These are phyloP conservation scores for Aspergillus heteromorphus DNA, from an alignment of 495 filamentous ascomycete species.

Conservation along the genomic window DNA sequence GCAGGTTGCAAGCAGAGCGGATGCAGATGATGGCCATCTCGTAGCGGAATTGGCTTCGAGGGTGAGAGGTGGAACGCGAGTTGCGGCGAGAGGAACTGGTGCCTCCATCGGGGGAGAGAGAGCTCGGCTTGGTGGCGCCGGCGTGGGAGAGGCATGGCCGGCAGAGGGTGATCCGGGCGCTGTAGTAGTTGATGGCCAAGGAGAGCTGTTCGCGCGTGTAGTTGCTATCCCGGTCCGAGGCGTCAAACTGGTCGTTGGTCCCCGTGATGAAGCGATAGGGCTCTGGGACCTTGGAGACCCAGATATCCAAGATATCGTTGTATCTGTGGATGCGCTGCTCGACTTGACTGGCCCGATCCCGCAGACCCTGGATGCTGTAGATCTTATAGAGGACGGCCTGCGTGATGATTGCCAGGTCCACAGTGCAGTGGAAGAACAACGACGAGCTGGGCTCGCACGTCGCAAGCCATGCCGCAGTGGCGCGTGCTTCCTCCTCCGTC, in stretches of 20 bases:
- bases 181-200: slow-evolving; percentile 52
- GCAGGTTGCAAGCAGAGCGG: slow-evolving; percentile 46
- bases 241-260: slow-evolving; percentile 1
- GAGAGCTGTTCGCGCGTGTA: slow-evolving; percentile 26
- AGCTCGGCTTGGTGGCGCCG: not conserved
- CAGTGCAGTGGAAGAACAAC: slow-evolving; percentile 42
- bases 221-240: not conserved
- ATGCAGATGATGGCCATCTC: slow-evolving; percentile 50
- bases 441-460: slow-evolving; percentile 28
- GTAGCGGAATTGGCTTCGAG: slow-evolving; percentile 37
- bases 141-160: slow-evolving; percentile 50
- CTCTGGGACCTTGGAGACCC: slow-evolving; percentile 44
- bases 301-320: slow-evolving; percentile 41
- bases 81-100: slow-evolving; percentile 1
- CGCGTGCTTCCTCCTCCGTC: slow-evolving; percentile 9
- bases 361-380: slow-evolving; percentile 50
- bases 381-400: slow-evolving; percentile 48
- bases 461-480: slow-evolving; percentile 19
- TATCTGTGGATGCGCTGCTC: slow-evolving; percentile 47
- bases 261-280: slow-evolving; percentile 41
- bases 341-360: slow-evolving; percentile 43
- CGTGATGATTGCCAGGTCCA: slow-evolving; percentile 45
- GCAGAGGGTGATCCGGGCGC: slow-evolving; percentile 49
- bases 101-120: not conserved
- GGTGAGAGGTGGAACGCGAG: slow-evolving; percentile 20